phyloP scores from a whole-genome alignment of 345 rosid genomes.

The Ceriops tagal region DNA sequence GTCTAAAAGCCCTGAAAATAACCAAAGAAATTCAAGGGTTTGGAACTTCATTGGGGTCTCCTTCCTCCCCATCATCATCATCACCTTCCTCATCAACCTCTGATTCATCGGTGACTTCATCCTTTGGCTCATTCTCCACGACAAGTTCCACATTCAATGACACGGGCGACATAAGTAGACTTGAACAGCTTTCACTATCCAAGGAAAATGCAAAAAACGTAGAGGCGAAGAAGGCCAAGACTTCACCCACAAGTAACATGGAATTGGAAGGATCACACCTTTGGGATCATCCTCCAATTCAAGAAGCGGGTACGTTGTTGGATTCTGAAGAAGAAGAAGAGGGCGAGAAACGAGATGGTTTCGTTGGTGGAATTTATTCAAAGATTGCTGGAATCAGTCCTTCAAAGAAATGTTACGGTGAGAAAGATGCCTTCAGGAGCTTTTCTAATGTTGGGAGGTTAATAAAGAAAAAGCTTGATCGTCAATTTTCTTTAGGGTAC shows the following conservation, averaged over 20 bases:
- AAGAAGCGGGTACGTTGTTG: conserved; percentile 34
- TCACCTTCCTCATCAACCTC: conserved; percentile 17
- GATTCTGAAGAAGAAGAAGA: conserved; percentile 22
- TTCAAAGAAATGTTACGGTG: conserved; percentile 5
- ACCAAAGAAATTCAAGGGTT: conserved; percentile 56
- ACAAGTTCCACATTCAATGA: conserved; percentile 18
- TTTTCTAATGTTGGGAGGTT: conserved; percentile 24
- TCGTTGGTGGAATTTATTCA: conserved; percentile 28
- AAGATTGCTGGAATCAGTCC: conserved; percentile 25
- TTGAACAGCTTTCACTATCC: background rate
- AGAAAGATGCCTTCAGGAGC: conserved; percentile 16
- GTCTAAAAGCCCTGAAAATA: conserved; percentile 41
- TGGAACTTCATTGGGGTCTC: conserved; percentile 23
- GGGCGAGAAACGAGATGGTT: conserved; percentile 17
- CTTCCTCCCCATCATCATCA: conserved; percentile 14
- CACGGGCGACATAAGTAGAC: conserved; percentile 4
- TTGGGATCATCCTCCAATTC: conserved; percentile 23
- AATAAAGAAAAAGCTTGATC: conserved; percentile 23
- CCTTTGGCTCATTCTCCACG: conserved; percentile 31
- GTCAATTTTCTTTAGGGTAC: conserved; percentile 33
- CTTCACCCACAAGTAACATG: background rate
- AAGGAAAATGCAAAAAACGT: conserved; percentile 9
- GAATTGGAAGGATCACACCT: conserved; percentile 11
- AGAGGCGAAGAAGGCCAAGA: background rate
- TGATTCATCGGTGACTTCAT: conserved; percentile 23